These are phyloP conservation scores for Diaporthe velutina DNA, from an alignment of 2,329 filamentous ascomycete genomes.

Conservation along the genomic window DNA sequence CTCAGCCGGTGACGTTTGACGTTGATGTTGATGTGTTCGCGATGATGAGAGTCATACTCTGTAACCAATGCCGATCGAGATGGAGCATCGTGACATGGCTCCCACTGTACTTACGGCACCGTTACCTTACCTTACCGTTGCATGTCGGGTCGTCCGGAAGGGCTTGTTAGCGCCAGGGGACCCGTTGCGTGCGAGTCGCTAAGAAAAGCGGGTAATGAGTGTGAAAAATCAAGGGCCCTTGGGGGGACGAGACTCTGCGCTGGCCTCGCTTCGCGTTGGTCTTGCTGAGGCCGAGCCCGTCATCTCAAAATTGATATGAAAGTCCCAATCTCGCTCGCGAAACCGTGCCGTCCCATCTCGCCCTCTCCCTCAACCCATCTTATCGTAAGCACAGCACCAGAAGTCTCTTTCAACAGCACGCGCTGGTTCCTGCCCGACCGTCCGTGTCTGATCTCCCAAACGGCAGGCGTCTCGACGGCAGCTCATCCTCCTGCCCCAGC, in stretches of 20 bases:
- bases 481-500: background rate
- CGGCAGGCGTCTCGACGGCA: conserved; percentile 23
- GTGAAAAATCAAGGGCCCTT: conserved; percentile 4
- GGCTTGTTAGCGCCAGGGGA: conserved; percentile 13
- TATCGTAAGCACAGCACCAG: background rate
- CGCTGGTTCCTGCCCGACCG: background rate
- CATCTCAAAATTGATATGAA: conserved; percentile 30
- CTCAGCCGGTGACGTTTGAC: conserved; percentile 27
- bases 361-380: conserved; percentile 1
- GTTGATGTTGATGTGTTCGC: background rate
- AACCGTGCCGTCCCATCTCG: background rate
- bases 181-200: background rate
- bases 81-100: conserved; percentile 1
- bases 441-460: conserved; percentile 22
- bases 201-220: background rate
- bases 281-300: conserved; percentile 23
- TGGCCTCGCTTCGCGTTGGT: conserved; percentile 2
- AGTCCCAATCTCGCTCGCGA: conserved; percentile 18
- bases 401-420: background rate
- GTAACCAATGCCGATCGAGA: conserved; percentile 20
- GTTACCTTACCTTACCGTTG: too few relatives aligned
- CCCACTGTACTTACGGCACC: background rate
- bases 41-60: conserved; percentile 1
- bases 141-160: conserved; percentile 12
- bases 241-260: background rate